Evolutionary conservation across 768 basidiomycete species (phyloP).

Genomic region (Amyloporia xantha): DNA sequence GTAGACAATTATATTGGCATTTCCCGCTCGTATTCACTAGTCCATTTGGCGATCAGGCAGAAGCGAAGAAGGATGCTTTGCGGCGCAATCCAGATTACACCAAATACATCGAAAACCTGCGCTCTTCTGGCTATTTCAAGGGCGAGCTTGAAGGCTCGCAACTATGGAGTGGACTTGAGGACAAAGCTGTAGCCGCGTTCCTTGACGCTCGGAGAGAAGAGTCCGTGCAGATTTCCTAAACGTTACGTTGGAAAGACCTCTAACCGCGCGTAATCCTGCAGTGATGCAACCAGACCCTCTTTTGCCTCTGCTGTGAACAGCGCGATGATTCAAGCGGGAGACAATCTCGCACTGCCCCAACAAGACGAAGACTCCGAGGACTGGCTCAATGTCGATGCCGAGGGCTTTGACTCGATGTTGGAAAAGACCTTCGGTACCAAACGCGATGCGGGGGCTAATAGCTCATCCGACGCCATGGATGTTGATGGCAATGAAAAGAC

Average conservation of each 20-base stretch:
- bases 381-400: constrained; percentile 80
- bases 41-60: no score
- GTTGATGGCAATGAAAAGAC: constrained; percentile 30
- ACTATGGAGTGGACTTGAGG: constrained; percentile 68
- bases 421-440: constrained; percentile 31
- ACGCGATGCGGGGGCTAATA: constrained; percentile 10
- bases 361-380: constrained; percentile 63
- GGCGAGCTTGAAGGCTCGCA: constrained; percentile 71
- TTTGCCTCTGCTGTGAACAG: constrained; percentile 70
- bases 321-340: constrained; percentile 44
- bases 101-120: constrained; percentile 64
- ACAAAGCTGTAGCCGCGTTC: constrained; percentile 63
- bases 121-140: constrained; percentile 67
- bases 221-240: constrained; percentile 39
- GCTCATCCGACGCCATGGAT: constrained; percentile 40
- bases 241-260: neutral
- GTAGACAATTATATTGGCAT: constrained; percentile 20
- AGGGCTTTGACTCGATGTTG: constrained; percentile 72
- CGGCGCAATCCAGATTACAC: constrained; percentile 59
- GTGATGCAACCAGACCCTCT: constrained; percentile 58
- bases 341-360: constrained; percentile 17
- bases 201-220: constrained; percentile 54
- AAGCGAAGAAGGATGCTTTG: constrained; percentile 64
- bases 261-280: constrained; percentile 20
- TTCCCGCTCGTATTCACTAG: no score